Evolutionary conservation across 352 stramenopile genomes (phyloP).

Genomic region (Phytophthora fragariaefolia): DNA sequence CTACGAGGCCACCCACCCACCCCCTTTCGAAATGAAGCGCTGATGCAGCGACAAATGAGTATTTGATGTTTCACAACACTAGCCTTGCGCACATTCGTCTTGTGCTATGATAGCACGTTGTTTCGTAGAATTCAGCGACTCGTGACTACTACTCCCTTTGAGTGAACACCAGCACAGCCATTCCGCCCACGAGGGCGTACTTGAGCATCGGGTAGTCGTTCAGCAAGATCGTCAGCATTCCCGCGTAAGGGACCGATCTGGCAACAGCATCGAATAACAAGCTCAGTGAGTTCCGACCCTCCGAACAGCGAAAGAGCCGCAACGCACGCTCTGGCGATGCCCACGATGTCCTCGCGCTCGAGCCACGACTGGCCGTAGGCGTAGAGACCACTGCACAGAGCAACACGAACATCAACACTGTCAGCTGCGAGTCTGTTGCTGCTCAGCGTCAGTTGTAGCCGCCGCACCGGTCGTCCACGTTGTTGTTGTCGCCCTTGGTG

Average conservation of each 20-base stretch:
- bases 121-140: constrained; percentile 1
- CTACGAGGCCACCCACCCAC: constrained; percentile 6
- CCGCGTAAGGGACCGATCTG: constrained; percentile 96
- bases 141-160: constrained; percentile 63
- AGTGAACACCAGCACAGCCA: constrained; percentile 84
- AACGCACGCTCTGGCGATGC: constrained; percentile 92
- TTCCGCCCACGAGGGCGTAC: constrained; percentile 78
- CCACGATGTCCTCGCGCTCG: constrained; percentile 98
- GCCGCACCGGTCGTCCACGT: constrained; percentile 95
- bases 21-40: constrained; percentile 36
- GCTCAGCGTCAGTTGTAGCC: background rate
- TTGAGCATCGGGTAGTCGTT: constrained; percentile 99
- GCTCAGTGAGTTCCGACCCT: background rate
- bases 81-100: too few relatives aligned
- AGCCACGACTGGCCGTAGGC: constrained; percentile 98
- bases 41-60: constrained; percentile 41
- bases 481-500: constrained; percentile 99
- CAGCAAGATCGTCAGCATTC: constrained; percentile 99
- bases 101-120: too few relatives aligned
- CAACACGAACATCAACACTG: constrained; percentile 7
- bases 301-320: constrained; percentile 6
- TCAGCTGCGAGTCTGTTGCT: constrained; percentile 3
- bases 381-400: constrained; percentile 90
- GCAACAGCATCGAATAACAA: constrained; percentile 9
- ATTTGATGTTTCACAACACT: constrained; percentile 23